A percentile compares a stretch with the other conserved stretches of the same genome.
phyloP scores from a whole-genome alignment of 2,329 filamentous ascomycete genomes.

The Phialemoniopsis sp. region DNA sequence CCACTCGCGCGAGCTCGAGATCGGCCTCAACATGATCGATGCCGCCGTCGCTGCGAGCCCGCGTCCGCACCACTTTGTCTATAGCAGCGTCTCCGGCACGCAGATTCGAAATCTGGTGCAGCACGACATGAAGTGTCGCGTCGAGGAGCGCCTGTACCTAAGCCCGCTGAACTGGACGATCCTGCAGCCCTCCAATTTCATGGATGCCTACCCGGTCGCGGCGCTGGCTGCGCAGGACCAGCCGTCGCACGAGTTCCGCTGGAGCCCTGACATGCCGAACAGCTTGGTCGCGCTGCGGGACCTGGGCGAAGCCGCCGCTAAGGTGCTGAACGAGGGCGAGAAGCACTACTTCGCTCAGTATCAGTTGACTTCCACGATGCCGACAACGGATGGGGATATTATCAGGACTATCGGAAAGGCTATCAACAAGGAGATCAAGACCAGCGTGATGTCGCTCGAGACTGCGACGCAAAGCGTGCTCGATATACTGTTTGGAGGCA shows the following conservation, averaged over 20 bases:
- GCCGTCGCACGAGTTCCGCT: conserved; percentile 2
- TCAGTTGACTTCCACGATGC: conserved; percentile 9
- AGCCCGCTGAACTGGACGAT: conserved; percentile 25
- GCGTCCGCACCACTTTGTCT: conserved; percentile 23
- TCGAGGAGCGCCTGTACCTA: conserved; percentile 29
- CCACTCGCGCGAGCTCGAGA: conserved; percentile 23
- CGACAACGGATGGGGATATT: too few species aligned
- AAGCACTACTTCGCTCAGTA: conserved; percentile 13
- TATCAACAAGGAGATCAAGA: too few species aligned
- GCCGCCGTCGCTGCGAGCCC: conserved; percentile 17
- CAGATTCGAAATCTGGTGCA: conserved; percentile 26
- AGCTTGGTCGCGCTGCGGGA: conserved; percentile 9
- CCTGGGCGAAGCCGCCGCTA: conserved; percentile 11
- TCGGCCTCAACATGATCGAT: conserved; percentile 29
- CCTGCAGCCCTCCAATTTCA: conserved; percentile 25
- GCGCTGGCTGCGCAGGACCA: conserved; percentile 1
- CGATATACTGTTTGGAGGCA: too few species aligned
- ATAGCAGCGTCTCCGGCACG: conserved; percentile 23
- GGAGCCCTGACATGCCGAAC: conserved; percentile 6
- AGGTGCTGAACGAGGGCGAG: conserved; percentile 10
- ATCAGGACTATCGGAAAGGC: too few species aligned
- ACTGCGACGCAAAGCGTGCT: too few species aligned
- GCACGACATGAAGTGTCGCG: conserved; percentile 25
- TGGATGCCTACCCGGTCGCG: conserved; percentile 17
- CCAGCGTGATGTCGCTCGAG: too few species aligned